Base-by-base conservation (phyloP, 495 filamentous ascomycete genomes). In the Saxophila tyrrhenica region DNA sequence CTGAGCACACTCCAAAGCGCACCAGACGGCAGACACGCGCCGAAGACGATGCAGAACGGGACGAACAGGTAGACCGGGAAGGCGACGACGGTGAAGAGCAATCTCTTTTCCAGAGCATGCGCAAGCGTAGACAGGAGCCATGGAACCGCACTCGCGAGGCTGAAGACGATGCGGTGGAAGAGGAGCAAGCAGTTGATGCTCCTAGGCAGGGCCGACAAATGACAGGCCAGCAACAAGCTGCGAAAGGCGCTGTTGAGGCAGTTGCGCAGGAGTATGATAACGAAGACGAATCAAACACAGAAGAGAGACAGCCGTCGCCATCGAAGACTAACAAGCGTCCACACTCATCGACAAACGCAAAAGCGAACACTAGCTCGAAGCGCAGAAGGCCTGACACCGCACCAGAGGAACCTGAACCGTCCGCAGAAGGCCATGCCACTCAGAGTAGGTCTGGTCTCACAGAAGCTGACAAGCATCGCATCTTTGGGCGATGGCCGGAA, bases 401-500 rank as follows among this genome's bases (percentile, higher is more conserved):
- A 39, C 47, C 9, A 45, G 46, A 51, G 17, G 29, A 35, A 13
- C 29, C 29, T 35, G 29, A 35, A 35, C 7, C 29, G 7, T 5
- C 7, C 13, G 29, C 7, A 35, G 7, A 35, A 35, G 29, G 13
- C 10, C 19, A 52, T 2, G 35, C 20, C 15, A 16, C 17, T 24
- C 22, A 54, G 13, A 13, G 2, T 24, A 25, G 20, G 10, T 15
- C 32, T 8, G 20, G 3, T 10, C 13, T 39, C 32, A 23, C 3
- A 29, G 45, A 9, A n/a, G 39, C 21, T 13, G 50, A 45, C n/a
- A 41, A 42, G 20, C 3, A 22, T 10, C 51, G 54, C 7, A 21
- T 62, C 2, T 59, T 47, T 29, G 51, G 56, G n/a, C 56, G 55
- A 42, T 59, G 51, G 51, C 24, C 1, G 20, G 13, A 9, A 2